These are phyloP conservation scores for Tolypocladium paradoxum DNA, from an alignment of 2,329 filamentous ascomycete species.

Conservation along the genomic window DNA sequence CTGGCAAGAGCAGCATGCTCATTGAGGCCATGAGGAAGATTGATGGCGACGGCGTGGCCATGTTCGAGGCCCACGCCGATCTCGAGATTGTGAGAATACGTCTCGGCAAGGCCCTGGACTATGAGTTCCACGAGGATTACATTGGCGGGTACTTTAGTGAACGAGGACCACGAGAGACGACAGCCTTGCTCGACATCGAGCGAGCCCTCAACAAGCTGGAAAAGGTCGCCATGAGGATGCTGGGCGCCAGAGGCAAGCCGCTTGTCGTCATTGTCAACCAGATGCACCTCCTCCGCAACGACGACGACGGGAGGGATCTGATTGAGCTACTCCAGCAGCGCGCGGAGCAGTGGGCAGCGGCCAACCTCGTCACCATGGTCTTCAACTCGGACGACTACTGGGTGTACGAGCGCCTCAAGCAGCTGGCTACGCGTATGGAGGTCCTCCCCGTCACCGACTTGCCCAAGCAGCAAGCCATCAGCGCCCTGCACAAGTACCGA, in stretches of 20 bases:
- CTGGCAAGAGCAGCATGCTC: constrained; percentile 93
- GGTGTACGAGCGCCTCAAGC: constrained; percentile 92
- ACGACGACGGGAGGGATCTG: constrained; percentile 85
- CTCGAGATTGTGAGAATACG: constrained; percentile 90
- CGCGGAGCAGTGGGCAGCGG: constrained; percentile 91
- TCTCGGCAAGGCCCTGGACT: constrained; percentile 87
- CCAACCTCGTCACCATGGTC: constrained; percentile 80
- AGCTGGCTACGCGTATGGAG: constrained; percentile 88
- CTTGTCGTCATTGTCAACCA: constrained; percentile 92
- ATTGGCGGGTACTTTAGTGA: constrained; percentile 96
- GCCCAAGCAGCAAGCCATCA: constrained; percentile 64
- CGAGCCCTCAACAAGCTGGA: constrained; percentile 95
- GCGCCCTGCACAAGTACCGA: constrained; percentile 71
- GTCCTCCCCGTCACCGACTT: constrained; percentile 80
- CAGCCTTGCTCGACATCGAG: constrained; percentile 88
- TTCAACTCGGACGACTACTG: constrained; percentile 98
- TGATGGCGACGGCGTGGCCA: constrained; percentile 77
- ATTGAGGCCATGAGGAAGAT: constrained; percentile 90
- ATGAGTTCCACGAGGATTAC: constrained; percentile 95
- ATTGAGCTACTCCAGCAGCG: constrained; percentile 92
- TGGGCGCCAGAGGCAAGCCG: constrained; percentile 52
- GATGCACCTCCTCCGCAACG: constrained; percentile 80
- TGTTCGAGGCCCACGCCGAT: constrained; percentile 95
- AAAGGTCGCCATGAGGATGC: constrained; percentile 73
- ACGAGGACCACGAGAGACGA: constrained; percentile 81